These are phyloP conservation scores for Coriolopsis trogii DNA, from an alignment of 1,284 basidiomycete genomes.

Conservation along the genomic window DNA sequence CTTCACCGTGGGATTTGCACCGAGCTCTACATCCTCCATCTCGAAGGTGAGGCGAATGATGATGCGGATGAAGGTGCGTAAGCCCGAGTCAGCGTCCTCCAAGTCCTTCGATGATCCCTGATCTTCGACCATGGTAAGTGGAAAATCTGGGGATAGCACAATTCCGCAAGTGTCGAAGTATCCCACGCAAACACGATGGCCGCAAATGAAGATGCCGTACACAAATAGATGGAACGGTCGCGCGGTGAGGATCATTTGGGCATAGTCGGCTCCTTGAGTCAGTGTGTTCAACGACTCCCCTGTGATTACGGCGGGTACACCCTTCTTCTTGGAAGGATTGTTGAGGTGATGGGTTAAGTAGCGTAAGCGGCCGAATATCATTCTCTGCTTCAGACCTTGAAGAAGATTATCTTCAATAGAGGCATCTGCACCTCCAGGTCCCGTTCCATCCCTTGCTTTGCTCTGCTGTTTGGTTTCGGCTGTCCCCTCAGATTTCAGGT, in stretches of 20 bases:
- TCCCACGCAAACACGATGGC: neutral
- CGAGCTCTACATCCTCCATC: neutral
- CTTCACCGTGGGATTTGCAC: neutral
- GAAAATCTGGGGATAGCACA: neutral
- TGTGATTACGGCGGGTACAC: too few species aligned
- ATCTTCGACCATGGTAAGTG: too few species aligned
- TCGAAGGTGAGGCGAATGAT: neutral
- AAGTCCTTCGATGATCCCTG: too few species aligned
- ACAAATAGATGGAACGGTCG: neutral
- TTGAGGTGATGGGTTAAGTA: too few species aligned
- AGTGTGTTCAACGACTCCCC: neutral
- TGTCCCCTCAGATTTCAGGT: too few species aligned
- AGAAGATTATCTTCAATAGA: too few species aligned
- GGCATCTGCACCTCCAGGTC: too few species aligned
- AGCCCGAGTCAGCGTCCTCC: neutral
- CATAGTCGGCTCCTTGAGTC: neutral
- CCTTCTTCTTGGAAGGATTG: too few species aligned
- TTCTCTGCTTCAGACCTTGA: too few species aligned
- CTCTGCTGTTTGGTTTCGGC: too few species aligned
- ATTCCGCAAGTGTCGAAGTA: neutral
- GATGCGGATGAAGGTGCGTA: neutral
- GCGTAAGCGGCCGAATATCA: too few species aligned
- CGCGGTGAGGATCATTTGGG: neutral
- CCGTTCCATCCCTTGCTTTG: too few species aligned
- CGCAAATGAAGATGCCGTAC: conserved; percentile 1